A percentile compares a stretch with the other conserved stretches of the same genome.
These are phyloP conservation scores for Coniochaeta prunicola DNA, from an alignment of 2,329 filamentous ascomycete species.

Conservation along the genomic window DNA sequence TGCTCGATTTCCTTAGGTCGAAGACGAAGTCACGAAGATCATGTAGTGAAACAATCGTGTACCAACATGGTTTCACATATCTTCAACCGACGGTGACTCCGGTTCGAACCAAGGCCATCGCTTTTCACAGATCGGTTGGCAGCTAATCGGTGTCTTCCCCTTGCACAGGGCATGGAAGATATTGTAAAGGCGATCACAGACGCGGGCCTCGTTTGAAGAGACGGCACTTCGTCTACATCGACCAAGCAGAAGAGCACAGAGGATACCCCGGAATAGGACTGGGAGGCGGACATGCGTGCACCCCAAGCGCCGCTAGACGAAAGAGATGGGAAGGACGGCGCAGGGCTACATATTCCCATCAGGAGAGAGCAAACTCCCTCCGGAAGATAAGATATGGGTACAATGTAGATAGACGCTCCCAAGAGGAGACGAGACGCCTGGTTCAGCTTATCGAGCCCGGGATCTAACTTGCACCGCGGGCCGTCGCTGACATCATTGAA, in stretches of 20 bases:
- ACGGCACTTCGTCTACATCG: constrained; percentile 3
- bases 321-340: not conserved
- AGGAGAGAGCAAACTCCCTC: constrained; percentile 22
- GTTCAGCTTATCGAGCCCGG: not conserved
- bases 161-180: constrained; percentile 24
- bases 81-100: not conserved
- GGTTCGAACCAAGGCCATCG: not conserved
- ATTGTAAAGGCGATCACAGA: constrained; percentile 29
- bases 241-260: not conserved
- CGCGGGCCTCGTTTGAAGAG: constrained; percentile 30
- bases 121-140: constrained; percentile 5
- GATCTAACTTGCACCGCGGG: not conserved
- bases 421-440: not conserved
- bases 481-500: constrained; percentile 1
- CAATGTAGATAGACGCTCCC: constrained; percentile 16
- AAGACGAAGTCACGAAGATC: constrained; percentile 85
- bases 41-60: constrained; percentile 51
- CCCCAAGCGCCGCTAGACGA: not conserved
- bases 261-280: not conserved
- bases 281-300: not conserved
- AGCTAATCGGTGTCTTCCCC: constrained; percentile 15
- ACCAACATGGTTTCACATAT: not conserved
- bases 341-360: constrained; percentile 20
- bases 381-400: constrained; percentile 17
- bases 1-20: constrained; percentile 52